Percentiles rank a stretch among this genome's conserved stretches.
phyloP scores from a whole-genome alignment of 768 basidiomycete species.

The Agaricus subrufescens region DNA sequence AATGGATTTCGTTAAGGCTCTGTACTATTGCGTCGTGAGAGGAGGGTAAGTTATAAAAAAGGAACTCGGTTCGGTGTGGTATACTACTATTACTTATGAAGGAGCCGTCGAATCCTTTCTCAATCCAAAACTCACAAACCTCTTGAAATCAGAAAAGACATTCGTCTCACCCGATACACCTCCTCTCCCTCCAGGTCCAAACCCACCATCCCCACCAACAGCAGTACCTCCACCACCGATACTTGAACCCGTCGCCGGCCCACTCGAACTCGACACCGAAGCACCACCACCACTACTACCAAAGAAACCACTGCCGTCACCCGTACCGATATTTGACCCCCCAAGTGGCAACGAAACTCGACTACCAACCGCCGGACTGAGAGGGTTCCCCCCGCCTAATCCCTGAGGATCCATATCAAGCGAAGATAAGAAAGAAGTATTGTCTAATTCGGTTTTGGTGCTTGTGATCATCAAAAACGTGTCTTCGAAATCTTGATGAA shows the following conservation, averaged over 20 bases:
- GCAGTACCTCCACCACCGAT: conserved; percentile 23
- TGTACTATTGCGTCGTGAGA: too few relatives aligned
- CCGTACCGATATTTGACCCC: conserved; percentile 23
- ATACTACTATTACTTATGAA: conserved; percentile 14
- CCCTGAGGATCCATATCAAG: conserved; percentile 91
- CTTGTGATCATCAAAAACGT: conserved; percentile 91
- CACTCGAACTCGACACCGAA: conserved; percentile 35
- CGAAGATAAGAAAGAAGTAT: conserved; percentile 86
- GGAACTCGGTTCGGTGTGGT: background rate
- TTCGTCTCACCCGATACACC: conserved; percentile 41
- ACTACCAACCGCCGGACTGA: conserved; percentile 59
- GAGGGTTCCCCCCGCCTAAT: conserved; percentile 20
- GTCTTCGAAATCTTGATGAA: conserved; percentile 89
- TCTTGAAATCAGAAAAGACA: conserved; percentile 83
- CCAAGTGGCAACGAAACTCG: conserved; percentile 50
- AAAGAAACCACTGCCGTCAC: conserved; percentile 60
- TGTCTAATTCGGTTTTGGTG: conserved; percentile 82
- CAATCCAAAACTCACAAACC: conserved; percentile 87
- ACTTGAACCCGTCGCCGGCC: conserved; percentile 60
- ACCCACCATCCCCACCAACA: too few relatives aligned
- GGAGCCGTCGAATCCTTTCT: conserved; percentile 54
- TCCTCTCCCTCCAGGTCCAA: conserved; percentile 12
- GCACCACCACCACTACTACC: conserved; percentile 44
- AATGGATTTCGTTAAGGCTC: too few relatives aligned
- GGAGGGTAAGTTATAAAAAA: too few relatives aligned